phyloP scores from a whole-genome alignment of 768 basidiomycete species.

The Mycena epipterygia region DNA sequence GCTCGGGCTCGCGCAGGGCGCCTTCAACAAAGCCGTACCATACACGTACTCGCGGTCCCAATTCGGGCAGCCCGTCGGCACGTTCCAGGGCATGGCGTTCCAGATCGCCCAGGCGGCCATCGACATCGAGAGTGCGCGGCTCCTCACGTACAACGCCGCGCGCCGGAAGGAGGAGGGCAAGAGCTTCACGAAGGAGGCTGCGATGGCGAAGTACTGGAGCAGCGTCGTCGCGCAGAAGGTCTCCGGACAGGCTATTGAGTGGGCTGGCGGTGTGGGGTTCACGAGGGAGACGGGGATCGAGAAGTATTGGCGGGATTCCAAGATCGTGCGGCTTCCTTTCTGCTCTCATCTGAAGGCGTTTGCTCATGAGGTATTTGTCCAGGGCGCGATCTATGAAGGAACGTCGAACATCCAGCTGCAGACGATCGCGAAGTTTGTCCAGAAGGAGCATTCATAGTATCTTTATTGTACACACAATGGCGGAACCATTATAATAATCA shows the following conservation, averaged over 20 bases:
- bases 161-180: slow-evolving; percentile 92
- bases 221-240: slow-evolving; percentile 92
- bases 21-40: slow-evolving; percentile 94
- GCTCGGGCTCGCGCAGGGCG: slow-evolving; percentile 97
- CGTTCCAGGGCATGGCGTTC: slow-evolving; percentile 96
- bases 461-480: not conserved
- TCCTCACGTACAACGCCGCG: slow-evolving; percentile 97
- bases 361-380: slow-evolving; percentile 15
- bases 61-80: slow-evolving; percentile 94
- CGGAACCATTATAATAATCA: not conserved
- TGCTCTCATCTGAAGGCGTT: not conserved
- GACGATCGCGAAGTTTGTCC: slow-evolving; percentile 94
- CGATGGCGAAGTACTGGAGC: slow-evolving; percentile 97
- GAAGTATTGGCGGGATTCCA: slow-evolving; percentile 97
- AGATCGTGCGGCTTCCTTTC: slow-evolving; percentile 76
- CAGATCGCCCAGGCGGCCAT: slow-evolving; percentile 93
- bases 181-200: slow-evolving; percentile 92
- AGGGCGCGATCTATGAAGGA: slow-evolving; percentile 95
- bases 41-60: slow-evolving; percentile 96
- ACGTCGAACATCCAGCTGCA: slow-evolving; percentile 99
- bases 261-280: slow-evolving; percentile 95
- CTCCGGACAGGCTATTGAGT: slow-evolving; percentile 92
- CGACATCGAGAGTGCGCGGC: slow-evolving; percentile 90
- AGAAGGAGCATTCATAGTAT: slow-evolving; percentile 81
- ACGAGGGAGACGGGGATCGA: slow-evolving; percentile 96